A percentile compares a stretch with the other conserved stretches of the same genome.
Conservation (phyloP, 176 grass and related monocot genomes). For the Miscanthus lutarioriparius region DNA sequence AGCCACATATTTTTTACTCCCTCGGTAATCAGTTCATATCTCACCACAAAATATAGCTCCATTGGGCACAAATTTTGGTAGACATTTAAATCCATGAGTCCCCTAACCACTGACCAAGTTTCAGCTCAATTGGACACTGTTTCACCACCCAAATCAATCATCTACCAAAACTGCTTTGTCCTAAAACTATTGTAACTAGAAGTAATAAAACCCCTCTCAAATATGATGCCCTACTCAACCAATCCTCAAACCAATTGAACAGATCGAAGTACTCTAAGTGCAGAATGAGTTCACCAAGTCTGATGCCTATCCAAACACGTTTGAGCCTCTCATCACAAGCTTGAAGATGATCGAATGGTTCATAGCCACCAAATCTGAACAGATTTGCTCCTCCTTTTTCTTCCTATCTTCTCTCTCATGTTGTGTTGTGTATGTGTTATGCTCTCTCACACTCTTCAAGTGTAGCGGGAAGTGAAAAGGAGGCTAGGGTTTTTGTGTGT, state of each 20-base stretch:
- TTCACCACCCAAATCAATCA: not conserved
- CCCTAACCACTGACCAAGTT: not conserved
- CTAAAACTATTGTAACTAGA: not conserved
- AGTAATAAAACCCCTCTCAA: not conserved
- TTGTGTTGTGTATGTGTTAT: too few species aligned
- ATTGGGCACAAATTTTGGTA: not conserved
- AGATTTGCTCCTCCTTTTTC: not conserved
- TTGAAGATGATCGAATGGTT: not conserved
- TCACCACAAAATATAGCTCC: not conserved
- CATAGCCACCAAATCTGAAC: not conserved
- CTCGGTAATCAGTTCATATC: not conserved
- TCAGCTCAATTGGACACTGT: not conserved
- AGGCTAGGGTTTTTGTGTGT: too few species aligned
- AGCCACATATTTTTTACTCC: too few species aligned
- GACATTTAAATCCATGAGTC: not conserved
- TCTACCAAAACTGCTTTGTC: not conserved
- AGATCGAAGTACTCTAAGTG: not conserved
- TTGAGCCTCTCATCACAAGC: not conserved
- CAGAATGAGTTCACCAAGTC: not conserved
- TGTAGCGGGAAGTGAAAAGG: too few species aligned
- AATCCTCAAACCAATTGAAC: not conserved
- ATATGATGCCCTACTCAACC: not conserved
- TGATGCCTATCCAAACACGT: not conserved
- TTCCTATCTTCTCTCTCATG: not conserved
- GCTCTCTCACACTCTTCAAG: too few species aligned